Base-by-base conservation (phyloP, 2,329 filamentous ascomycete species). In the Westerdykella aurantiaca region DNA sequence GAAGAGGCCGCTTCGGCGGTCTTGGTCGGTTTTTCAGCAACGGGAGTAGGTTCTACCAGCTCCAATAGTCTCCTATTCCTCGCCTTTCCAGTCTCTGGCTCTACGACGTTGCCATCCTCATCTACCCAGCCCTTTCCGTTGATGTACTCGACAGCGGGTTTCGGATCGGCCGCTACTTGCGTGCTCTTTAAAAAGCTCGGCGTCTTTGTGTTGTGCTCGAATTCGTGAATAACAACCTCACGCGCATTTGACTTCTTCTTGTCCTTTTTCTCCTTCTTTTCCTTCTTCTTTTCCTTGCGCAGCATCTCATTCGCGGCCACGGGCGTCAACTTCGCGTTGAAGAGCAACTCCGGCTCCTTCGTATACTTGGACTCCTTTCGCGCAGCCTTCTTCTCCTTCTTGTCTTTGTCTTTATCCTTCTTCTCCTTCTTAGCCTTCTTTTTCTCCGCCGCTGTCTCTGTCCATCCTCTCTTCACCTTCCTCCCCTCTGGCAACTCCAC, bases 121-220 rank as follows among this genome's bases (percentile, higher is more conserved):
- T 95, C 85, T 0, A 95, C 78, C 91, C 93, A 97, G 1, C 91
- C 91, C 58, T 86, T 83, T 17, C 85, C 89, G 42, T 95, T 85
- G 34, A 93, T 78, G 63, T 84, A 96, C 44, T 84, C 81, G 2
- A 74, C 66, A 33, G 75, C 73, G n/a, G 72, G 64, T 38, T 75
- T 74, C 13, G 66, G 64, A 9, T 65, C 67, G 2, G 69, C 68
- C 1, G 70, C 64, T 5, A 71, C 68, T 34, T 72, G 64, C 12
- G 63, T 73, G 5, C 75, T 72, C 63, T 87, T 88, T 46, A 96
- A 68, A 61, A 95, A 96, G 4, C 80, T 85, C 0, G 89, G 87
- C 51, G 88, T 85, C 57, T 88, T 91, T 31, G 80, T 82, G 6
- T 85, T 89, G 63, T 88, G 89, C 55, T 85, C 80, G 61, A 96